A percentile compares a stretch with the other conserved stretches of the same genome.
These are phyloP conservation scores for Gossypium aridum DNA, from an alignment of 441 rosid species.

Conservation along the genomic window DNA sequence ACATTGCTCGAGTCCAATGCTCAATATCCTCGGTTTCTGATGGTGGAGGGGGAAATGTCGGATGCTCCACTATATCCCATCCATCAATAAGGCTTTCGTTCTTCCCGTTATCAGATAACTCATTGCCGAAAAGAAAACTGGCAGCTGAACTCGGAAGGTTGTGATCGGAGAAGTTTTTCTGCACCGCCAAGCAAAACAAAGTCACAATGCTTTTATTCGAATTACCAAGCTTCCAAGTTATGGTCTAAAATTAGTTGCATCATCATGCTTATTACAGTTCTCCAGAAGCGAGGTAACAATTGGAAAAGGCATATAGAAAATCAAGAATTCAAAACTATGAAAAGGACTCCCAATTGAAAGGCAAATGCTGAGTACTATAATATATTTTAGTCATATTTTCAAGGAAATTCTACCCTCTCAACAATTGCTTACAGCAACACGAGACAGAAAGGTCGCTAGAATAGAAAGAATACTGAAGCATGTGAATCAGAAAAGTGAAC, in stretches of 20 bases:
- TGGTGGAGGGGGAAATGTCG: conserved; percentile 86
- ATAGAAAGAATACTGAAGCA: background rate
- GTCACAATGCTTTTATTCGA: background rate
- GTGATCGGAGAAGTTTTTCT: conserved; percentile 51
- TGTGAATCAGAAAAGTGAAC: background rate
- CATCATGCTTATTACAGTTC: background rate
- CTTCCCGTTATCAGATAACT: conserved; percentile 48
- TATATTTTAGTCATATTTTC: background rate
- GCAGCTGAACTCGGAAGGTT: conserved; percentile 51
- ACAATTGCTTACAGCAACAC: background rate
- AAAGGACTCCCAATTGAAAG: background rate
- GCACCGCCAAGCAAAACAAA: conserved; percentile 17
- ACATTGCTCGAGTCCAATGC: conserved; percentile 99
- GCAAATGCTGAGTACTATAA: background rate
- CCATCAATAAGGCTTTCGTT: conserved; percentile 69
- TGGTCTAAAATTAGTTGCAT: background rate
- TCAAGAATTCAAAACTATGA: background rate
- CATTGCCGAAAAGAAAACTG: conserved; percentile 61
- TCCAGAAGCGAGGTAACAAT: background rate
- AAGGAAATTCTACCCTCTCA: background rate
- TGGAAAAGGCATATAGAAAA: background rate
- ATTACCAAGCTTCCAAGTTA: background rate
- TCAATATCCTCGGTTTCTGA: conserved; percentile 86
- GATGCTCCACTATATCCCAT: conserved; percentile 96
- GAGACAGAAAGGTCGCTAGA: background rate